A percentile compares a stretch with the other conserved stretches of the same genome.
These are phyloP conservation scores for Hypomontagnella monticulosa DNA, from an alignment of 495 filamentous ascomycete species.

Conservation along the genomic window DNA sequence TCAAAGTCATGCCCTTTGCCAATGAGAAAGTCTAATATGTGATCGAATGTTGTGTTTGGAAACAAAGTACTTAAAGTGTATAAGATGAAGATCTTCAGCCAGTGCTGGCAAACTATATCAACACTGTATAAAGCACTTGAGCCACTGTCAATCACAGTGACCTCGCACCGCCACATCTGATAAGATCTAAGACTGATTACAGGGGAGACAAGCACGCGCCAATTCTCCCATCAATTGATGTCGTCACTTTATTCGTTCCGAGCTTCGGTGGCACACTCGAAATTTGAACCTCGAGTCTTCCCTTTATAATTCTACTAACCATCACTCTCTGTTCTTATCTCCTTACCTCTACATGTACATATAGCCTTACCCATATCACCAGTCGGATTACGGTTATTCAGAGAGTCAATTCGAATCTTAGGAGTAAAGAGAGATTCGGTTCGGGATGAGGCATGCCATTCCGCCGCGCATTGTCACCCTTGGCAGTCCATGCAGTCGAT, in stretches of 20 bases:
- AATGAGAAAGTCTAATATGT: too few species aligned
- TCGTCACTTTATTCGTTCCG: constrained; percentile 21
- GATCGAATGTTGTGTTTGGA: too few species aligned
- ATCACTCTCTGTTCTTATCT: too few species aligned
- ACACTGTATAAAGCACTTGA: not conserved
- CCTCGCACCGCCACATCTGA: constrained; percentile 29
- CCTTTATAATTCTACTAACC: not conserved
- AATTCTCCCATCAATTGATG: constrained; percentile 20
- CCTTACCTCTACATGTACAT: not conserved
- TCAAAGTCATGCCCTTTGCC: too few species aligned
- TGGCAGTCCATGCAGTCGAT: constrained; percentile 14
- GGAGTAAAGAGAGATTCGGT: constrained; percentile 7
- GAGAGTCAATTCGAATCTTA: not conserved
- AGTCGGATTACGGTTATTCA: too few species aligned
- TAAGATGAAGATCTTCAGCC: too few species aligned
- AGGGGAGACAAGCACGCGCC: not conserved
- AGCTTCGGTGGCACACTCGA: constrained; percentile 9
- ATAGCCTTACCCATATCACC: too few species aligned
- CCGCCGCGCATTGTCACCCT: constrained; percentile 26
- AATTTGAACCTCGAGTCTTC: not conserved
- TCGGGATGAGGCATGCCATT: constrained; percentile 43
- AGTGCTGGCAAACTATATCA: not conserved
- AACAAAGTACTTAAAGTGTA: too few species aligned
- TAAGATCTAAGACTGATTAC: constrained; percentile 24
- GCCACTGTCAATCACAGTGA: too few species aligned